Evolutionary conservation across 169 alveolate genomes (phyloP), one percentile per base, ranked within the genome.

Genomic region (Plasmodium gallinaceum): DNA sequence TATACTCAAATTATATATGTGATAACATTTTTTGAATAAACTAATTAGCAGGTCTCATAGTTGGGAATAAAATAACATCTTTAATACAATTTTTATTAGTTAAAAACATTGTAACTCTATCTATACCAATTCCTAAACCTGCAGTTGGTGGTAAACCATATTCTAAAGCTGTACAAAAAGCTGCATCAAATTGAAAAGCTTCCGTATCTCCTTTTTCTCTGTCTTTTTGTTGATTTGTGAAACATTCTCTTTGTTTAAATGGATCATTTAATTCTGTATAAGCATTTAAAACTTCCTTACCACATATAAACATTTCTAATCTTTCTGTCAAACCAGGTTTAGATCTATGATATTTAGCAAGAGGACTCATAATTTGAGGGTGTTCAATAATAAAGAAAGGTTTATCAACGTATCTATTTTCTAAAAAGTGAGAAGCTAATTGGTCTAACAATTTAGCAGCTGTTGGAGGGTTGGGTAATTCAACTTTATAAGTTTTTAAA

Each of bases 211-310:
- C 97, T 24, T 73, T 89, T 46, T 74, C 94, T 62, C 86, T 74
- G 46, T 83, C 96, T 94, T 57, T 92, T 64, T 20, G 96, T 94
- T 98, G 99, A 45, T 95, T 96, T 73, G 85, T 93, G 89, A 98
- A 98, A 83, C 98, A 95, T 76, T 95, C 98, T 74, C 98, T 94
- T 94, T 98, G 99, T 62, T 93, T 95, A 88, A 96, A 91, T n/a
- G 99, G 99, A 91, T 99, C 99, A 90, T 98, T 98, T 90, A 98
- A 96, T 95, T 99, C 99, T 14, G 99, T 98, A 94, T 98, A 99
- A 18, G 99, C 99, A 91, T 99, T 98, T 92, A 98, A 96, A 12
- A 98, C 91, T 91, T 99, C 99, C 93, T 98, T 98, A 32, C 98
- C 98, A 91, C 97, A 96, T 45, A 98, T 93, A 95, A 98, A 99